Conservation (phyloP, 306 rosid genomes). For the Acacia melanoxylon region DNA sequence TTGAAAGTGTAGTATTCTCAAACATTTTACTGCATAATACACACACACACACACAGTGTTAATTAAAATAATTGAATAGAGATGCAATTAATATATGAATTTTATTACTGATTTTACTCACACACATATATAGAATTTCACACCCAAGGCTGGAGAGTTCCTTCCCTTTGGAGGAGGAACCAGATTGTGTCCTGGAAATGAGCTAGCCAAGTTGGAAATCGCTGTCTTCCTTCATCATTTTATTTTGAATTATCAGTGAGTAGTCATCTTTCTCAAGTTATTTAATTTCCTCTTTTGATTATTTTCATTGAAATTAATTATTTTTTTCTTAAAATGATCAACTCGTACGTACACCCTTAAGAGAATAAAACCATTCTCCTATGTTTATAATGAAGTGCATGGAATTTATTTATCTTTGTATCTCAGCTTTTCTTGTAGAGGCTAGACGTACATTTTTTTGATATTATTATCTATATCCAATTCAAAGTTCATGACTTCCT, state of each 20-base stretch:
- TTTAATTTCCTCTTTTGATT: neutral
- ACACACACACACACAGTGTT: no score
- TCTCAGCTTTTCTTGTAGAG: no score
- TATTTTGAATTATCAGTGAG: constrained; percentile 60
- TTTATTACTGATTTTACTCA: neutral
- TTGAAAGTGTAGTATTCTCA: neutral
- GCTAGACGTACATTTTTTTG: no score
- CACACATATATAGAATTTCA: constrained; percentile 18
- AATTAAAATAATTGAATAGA: no score
- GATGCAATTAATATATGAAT: neutral
- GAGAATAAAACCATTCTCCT: neutral
- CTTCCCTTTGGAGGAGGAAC: constrained; percentile 85
- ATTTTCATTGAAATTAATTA: neutral
- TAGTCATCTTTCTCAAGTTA: neutral
- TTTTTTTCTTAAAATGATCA: neutral
- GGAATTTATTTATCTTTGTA: no score
- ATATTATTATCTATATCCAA: no score
- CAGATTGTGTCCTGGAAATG: constrained; percentile 62
- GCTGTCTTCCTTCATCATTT: constrained; percentile 70
- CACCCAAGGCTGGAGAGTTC: constrained; percentile 63
- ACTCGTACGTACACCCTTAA: neutral
- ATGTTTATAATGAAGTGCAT: no score
- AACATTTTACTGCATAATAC: no score
- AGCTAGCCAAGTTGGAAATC: constrained; percentile 61
- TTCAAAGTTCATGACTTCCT: accelerated